These are phyloP conservation scores for Nemophila menziesii DNA, from an alignment of 257 asterid genomes.

Conservation along the genomic window DNA sequence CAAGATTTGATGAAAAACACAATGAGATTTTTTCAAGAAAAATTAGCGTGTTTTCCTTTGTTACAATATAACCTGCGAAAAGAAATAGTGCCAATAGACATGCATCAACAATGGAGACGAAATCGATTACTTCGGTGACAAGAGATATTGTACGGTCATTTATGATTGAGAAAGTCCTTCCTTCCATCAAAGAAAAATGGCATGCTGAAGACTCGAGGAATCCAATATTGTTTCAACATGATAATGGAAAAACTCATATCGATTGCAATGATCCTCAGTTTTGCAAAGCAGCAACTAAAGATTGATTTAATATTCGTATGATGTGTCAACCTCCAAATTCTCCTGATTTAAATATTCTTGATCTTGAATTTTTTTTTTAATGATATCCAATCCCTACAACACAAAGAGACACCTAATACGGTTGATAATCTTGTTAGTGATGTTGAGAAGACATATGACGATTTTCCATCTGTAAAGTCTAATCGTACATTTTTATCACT, in stretches of 20 bases:
- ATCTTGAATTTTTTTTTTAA: background rate
- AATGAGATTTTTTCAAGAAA: slow-evolving; percentile 2
- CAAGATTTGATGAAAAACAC: background rate
- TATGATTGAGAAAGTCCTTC: background rate
- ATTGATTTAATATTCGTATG: slow-evolving; percentile 2
- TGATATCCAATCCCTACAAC: background rate
- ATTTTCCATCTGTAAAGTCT: background rate
- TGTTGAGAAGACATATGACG: slow-evolving; percentile 1
- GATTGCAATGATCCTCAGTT: background rate
- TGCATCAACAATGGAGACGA: background rate
- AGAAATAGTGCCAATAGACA: background rate
- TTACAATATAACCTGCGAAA: background rate
- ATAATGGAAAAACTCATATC: slow-evolving; percentile 10
- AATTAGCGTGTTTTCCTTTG: slow-evolving; percentile 1
- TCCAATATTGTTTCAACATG: slow-evolving; percentile 7
- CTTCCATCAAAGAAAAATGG: slow-evolving; percentile 3
- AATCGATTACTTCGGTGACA: background rate
- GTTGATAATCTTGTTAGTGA: background rate
- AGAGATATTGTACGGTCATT: background rate
- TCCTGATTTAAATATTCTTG: background rate
- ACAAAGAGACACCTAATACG: background rate
- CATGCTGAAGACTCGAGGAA: background rate
- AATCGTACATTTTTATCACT: slow-evolving; percentile 4
- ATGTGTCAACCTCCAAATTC: slow-evolving; percentile 2
- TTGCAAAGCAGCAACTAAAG: background rate